Base-by-base conservation (phyloP, 2,329 filamentous ascomycete genomes). In the Rutstroemia sydowiana region DNA sequence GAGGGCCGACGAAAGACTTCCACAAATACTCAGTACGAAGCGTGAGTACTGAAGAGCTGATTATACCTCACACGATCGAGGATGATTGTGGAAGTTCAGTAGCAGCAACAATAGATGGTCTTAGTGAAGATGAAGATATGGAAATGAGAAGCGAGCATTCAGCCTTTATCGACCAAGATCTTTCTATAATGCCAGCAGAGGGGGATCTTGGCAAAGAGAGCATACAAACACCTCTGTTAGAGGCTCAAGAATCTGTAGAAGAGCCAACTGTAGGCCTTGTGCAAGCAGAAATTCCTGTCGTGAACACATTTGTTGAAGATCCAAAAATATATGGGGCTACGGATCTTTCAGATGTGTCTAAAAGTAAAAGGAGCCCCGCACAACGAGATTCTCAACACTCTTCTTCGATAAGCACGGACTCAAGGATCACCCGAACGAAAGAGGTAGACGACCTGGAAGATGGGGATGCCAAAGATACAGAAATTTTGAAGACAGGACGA, bases 61-160 rank as follows among this genome's bases (percentile, higher is more conserved):
- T 78, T 1, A 59, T 69, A 20, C 63, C 69, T 7, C 58, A 58
- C 44, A 59, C 60, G 14, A 53, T 58, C 39, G 65, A 56, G 32
- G 61, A 65, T 1, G 69, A 73, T 44, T 69, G 72, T 28, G 74
- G 54, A 39, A 74, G 73, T 36, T 84, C 81, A 1, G 60, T 84
- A 28, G 76, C 73, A 26, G 81, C 78, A 6, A 83, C 79, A 0
- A 61, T 82, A 52, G 81, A 84, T 54, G 71, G 73, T 7, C 68
- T 77, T 55, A 74, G 65, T 2, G 70, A 70, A 21, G 65, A 65
- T 13, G 68, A 67, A 45, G 63, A 64, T 42, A 56, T 61, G 55
- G 63, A 64, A 39, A 57, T 59, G 51, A 57, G 54, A 48, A 64
- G 63, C 51, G 39, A 57, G n/a, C 54, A 59, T 41, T 64, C 60